Base-by-base conservation (phyloP, 1,139 yeast genomes). In the Protomyces inundatus region DNA sequence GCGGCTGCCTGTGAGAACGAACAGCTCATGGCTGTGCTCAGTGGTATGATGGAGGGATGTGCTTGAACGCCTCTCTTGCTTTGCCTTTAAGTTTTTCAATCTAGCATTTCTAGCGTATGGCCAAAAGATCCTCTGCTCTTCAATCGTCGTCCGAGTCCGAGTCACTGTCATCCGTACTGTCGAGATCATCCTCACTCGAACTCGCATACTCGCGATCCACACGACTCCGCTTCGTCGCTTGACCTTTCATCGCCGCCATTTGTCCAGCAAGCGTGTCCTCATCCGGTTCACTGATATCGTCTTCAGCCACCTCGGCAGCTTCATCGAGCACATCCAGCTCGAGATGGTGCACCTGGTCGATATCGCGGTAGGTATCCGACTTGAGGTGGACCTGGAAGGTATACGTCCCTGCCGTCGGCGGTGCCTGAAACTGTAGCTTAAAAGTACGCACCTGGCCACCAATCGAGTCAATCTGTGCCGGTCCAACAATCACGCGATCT, bases 1-100 rank as follows among this genome's bases (percentile, higher is more conserved):
- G 96, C 97, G 35, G 98, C 98, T 16, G 99, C 99, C 0, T 91
- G 98, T 76, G 98, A 95, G 72, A 95, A 95, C 71, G 96, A 89
- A 66, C 98, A 95, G 76, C 79, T 95, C 55, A 77, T 91, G 65
- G 82, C 84, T 39, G 98, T 95, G 16, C 88, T 95, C 56, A 87
- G 90, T 71, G 91, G 88, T 70, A 95, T 95, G 99, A 80, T 95
- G 68, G 81, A 88, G 55, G 86, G 93, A 7, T 93, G 98, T 51
- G 52, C 51, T 37, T 66, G 48, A 55, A n/a, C n/a, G 9, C 5
- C 42, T 6, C 12, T 30, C 40, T 14, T 14, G 32, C n/a, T n/a
- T 3, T 9, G 23, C 30, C 5, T 14, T 16, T 14, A n/a, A 14
- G 53, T 16, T 32, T 53, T 10, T 32, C 4, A 9, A n/a, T 30